phyloP scores from a whole-genome alignment of 2,329 filamentous ascomycete species.

The Aspergillus candidus region DNA sequence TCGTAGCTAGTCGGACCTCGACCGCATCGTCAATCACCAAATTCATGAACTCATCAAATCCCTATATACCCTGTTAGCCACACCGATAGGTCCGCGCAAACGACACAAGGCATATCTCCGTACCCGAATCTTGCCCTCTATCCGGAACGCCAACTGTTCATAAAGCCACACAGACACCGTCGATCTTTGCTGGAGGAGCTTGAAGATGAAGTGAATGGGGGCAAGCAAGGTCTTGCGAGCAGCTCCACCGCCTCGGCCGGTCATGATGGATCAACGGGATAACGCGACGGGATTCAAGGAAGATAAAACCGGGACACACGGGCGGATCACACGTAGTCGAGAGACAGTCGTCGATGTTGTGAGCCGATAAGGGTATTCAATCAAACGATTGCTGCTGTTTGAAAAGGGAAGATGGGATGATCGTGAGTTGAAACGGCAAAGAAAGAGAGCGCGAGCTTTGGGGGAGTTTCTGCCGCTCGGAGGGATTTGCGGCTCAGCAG shows the following conservation, averaged over 20 bases:
- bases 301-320: neutral
- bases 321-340: no score
- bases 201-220: conserved; percentile 87
- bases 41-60: conserved; percentile 99
- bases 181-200: conserved; percentile 75
- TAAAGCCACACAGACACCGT: conserved; percentile 95
- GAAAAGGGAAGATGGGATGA: conserved; percentile 1
- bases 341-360: no score
- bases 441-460: conserved; percentile 8
- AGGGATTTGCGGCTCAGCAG: conserved; percentile 23
- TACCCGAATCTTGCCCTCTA: conserved; percentile 94
- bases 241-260: conserved; percentile 50
- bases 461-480: conserved; percentile 11
- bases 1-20: conserved; percentile 80
- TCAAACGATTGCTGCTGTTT: neutral
- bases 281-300: conserved; percentile 1
- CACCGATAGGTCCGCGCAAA: neutral
- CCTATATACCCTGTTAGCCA: conserved; percentile 46
- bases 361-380: no score
- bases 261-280: conserved; percentile 36
- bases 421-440: conserved; percentile 4
- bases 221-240: conserved; percentile 64
- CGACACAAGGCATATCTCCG: conserved; percentile 26
- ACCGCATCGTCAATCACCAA: conserved; percentile 92
- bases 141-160: conserved; percentile 87